Evolutionary conservation across 257 asterid genomes (phyloP).

Genomic region (Rhazya stricta): DNA sequence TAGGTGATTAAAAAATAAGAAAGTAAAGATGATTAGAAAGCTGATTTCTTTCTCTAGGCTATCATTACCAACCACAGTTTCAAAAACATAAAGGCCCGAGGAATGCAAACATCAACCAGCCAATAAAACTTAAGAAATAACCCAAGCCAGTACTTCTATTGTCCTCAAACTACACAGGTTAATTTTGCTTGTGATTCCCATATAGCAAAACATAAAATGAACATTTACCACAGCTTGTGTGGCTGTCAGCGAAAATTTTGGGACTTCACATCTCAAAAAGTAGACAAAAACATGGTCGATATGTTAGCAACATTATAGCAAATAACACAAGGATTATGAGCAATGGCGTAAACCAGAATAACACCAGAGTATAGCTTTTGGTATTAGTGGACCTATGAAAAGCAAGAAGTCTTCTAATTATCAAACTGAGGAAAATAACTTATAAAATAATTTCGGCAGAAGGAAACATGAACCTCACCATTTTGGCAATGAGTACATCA

Average conservation of each 20-base stretch:
- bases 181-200: not conserved
- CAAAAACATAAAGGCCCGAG: not conserved
- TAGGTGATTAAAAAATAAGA: not conserved
- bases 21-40: not conserved
- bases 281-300: not conserved
- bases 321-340: not conserved
- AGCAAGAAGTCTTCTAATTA: not conserved
- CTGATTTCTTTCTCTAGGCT: not conserved
- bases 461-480: slow-evolving; percentile 41
- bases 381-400: not conserved
- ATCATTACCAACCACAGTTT: not conserved
- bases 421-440: not conserved
- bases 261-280: not conserved
- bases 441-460: not conserved
- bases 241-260: not conserved
- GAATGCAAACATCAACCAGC: not conserved
- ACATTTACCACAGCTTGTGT: not conserved
- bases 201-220: not conserved
- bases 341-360: not conserved
- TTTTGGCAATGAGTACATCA: slow-evolving; percentile 68
- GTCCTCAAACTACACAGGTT: not conserved
- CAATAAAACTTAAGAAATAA: not conserved
- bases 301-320: not conserved
- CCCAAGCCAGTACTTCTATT: not conserved
- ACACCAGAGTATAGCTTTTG: not conserved